Evolutionary conservation across 805 yeast species (phyloP).

Genomic region (Peterozyma xylosa): DNA sequence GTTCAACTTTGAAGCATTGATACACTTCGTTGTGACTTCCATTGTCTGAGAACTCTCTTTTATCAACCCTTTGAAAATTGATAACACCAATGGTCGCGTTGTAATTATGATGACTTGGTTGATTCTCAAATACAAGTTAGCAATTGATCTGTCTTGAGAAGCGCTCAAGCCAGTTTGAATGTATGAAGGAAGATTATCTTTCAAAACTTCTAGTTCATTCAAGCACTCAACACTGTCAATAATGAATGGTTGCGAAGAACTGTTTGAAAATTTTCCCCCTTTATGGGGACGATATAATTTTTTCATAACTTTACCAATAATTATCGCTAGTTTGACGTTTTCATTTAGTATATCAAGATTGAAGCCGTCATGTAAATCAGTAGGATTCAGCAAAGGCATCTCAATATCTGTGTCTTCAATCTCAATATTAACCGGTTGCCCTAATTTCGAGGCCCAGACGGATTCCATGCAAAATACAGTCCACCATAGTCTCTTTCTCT

Average conservation of each 20-base stretch:
- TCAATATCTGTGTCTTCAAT: constrained; percentile 15
- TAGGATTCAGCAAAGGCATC: not conserved
- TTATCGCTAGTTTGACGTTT: constrained; percentile 4
- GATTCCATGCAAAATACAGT: constrained; percentile 21
- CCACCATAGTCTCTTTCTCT: constrained; percentile 22
- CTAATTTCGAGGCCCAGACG: constrained; percentile 21
- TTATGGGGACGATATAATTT: constrained; percentile 16
- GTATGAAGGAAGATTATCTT: not conserved
- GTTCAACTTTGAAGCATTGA: constrained; percentile 18
- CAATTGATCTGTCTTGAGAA: constrained; percentile 13
- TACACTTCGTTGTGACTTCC: constrained; percentile 17
- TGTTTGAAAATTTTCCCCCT: not conserved
- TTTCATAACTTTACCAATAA: constrained; percentile 16
- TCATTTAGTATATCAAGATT: constrained; percentile 13
- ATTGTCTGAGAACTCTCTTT: constrained; percentile 11
- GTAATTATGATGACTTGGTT: constrained; percentile 21
- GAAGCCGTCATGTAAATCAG: constrained; percentile 14
- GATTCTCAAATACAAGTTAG: constrained; percentile 18
- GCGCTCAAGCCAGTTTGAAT: not conserved
- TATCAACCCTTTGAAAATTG: constrained; percentile 16
- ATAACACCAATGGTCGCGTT: constrained; percentile 16
- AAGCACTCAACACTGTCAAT: constrained; percentile 13
- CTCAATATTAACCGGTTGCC: constrained; percentile 19
- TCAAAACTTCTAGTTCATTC: constrained; percentile 4
- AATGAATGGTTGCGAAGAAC: constrained; percentile 13